A percentile compares a stretch with the other conserved stretches of the same genome.
Conservation (phyloP, 805 yeast genomes). For the Kuraishia floccosa region DNA sequence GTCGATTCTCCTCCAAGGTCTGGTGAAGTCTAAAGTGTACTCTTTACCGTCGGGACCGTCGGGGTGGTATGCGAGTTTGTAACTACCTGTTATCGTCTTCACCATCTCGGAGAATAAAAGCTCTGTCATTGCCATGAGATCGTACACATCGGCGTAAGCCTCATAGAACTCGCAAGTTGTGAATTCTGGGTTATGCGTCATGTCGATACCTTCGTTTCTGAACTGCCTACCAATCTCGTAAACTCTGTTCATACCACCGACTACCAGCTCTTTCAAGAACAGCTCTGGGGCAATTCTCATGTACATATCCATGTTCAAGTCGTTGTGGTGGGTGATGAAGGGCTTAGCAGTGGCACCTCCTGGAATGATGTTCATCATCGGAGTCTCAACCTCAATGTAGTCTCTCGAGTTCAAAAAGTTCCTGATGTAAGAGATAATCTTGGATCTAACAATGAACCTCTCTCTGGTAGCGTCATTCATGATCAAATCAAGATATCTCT, state of each 20-base stretch:
- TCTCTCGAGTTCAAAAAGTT: conserved; percentile 75
- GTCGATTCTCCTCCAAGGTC: conserved; percentile 98
- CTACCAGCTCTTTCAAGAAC: conserved; percentile 91
- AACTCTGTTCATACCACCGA: conserved; percentile 97
- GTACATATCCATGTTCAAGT: conserved; percentile 89
- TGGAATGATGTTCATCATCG: conserved; percentile 97
- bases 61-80: conserved; percentile 82
- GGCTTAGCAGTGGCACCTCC: conserved; percentile 99
- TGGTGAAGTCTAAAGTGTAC: conserved; percentile 71
- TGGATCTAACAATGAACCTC: conserved; percentile 78
- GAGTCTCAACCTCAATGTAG: conserved; percentile 95
- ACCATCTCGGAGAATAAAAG: conserved; percentile 93
- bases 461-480: conserved; percentile 85
- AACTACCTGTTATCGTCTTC: conserved; percentile 85
- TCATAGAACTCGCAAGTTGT: conserved; percentile 98
- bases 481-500: conserved; percentile 91
- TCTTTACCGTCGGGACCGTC: conserved; percentile 83
- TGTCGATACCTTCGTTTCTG: conserved; percentile 97
- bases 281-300: conserved; percentile 99
- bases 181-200: conserved; percentile 98
- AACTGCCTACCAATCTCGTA: conserved; percentile 98
- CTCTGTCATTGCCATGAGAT: conserved; percentile 92
- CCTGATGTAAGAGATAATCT: conserved; percentile 84
- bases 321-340: conserved; percentile 93
- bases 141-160: conserved; percentile 96